These are phyloP conservation scores for Cryptococcus neoformans DNA, from an alignment of 1,284 basidiomycete genomes.

Conservation along the genomic window DNA sequence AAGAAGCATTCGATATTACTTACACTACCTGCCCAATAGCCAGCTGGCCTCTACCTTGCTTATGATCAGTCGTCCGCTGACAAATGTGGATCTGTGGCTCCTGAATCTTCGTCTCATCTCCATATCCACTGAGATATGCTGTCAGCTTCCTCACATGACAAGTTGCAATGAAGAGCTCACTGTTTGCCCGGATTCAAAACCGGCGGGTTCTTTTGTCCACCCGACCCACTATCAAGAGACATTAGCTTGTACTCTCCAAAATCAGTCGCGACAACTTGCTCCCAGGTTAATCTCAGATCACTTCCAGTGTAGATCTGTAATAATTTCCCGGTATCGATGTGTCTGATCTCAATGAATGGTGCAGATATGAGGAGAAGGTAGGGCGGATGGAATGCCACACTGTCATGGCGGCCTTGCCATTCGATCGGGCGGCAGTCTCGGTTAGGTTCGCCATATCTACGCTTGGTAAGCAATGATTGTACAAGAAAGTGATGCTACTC, in stretches of 20 bases:
- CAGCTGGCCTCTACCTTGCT: constrained; percentile 25
- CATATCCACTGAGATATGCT: constrained; percentile 33
- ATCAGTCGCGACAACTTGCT: constrained; percentile 43
- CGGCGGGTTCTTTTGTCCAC: constrained; percentile 29
- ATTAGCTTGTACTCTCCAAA: constrained; percentile 1
- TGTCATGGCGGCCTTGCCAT: constrained; percentile 90
- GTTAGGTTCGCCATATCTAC: constrained; percentile 77
- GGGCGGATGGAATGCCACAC: constrained; percentile 81
- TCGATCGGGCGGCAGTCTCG: constrained; percentile 71
- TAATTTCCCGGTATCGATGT: constrained; percentile 76
- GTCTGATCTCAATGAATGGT: constrained; percentile 89
- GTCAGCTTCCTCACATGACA: neutral
- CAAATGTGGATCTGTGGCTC: constrained; percentile 50
- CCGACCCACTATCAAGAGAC: constrained; percentile 32
- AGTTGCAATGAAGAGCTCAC: constrained; percentile 7
- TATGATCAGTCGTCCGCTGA: constrained; percentile 31
- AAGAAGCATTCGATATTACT: constrained; percentile 1
- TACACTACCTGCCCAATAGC: constrained; percentile 46
- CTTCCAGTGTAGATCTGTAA: constrained; percentile 81
- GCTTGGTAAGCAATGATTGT: neutral
- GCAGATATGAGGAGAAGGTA: constrained; percentile 88
- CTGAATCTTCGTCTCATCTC: constrained; percentile 43
- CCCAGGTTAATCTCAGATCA: constrained; percentile 84
- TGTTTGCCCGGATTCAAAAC: constrained; percentile 37
- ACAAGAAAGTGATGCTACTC: neutral